Base-by-base conservation (phyloP, 495 filamentous ascomycete species). In the Penicillium coffeae region DNA sequence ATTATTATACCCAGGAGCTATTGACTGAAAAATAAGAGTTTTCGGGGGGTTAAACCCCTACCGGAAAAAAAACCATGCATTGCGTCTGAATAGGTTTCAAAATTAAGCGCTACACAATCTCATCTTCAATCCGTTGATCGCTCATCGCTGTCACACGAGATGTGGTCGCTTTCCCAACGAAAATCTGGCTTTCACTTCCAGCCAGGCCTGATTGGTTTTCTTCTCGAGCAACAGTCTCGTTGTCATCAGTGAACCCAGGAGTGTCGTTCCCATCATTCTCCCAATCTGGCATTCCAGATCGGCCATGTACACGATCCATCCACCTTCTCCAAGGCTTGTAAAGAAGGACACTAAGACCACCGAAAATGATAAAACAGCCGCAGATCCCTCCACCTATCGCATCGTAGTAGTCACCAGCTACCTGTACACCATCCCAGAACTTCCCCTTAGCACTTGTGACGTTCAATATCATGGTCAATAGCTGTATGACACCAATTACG, bases 391-490 rank as follows among this genome's bases (percentile, higher is more conserved):
- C 91, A 32, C 90, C 92, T 35, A 96, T 85, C 38, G 90, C 79
- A 65, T 96, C 90, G 56, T 87, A 96, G 61, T 88, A 78, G 51
- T 96, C 88, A 0, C 87, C 81, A 5, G 85, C 83, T 9, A 71
- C 78, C 39, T 77, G 71, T 0, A 96, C 86, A 2, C 90, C 90
- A 42, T 92, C 85, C 92, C 91, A 96, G 64, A 96, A 96, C 16
- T 56, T 66, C 0, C 89, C 90, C 14, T 73, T 74, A 1, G 88
- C 87, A 45, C 84, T 71, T 0, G 86, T 83, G 12, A 92, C 82
- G 62, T 88, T 84, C 22, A 87, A 60, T 1, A 90, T 77, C 21
- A 97, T 71, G 21, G 78, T 88, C 21, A 96, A 69, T 1, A 96
- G 59, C 65, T 97, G 92, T 38, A 96, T 85, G 7, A 86, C 69